Evolutionary conservation across 225 moss, liverwort and hornwort species (phyloP).

Genomic region (Pleurozium schreberi): DNA sequence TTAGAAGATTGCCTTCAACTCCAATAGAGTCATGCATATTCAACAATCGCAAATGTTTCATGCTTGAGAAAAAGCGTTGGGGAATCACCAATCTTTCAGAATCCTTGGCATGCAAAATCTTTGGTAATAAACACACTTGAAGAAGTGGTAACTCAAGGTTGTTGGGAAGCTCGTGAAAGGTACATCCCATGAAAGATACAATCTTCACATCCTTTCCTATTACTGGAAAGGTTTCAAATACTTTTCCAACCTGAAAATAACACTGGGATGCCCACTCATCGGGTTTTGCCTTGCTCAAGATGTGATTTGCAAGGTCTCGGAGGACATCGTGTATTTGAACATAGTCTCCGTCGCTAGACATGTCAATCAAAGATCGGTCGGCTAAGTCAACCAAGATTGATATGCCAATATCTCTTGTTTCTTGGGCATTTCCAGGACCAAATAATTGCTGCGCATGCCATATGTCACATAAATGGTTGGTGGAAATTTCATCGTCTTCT

Average conservation of each 20-base stretch:
- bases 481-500: neutral
- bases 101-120: neutral
- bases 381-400: neutral
- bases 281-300: fast-evolving
- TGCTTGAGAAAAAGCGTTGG: neutral
- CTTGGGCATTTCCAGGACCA: fast-evolving
- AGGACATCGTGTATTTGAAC: neutral
- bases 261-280: neutral
- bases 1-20: neutral
- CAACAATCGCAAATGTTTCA: neutral
- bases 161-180: neutral
- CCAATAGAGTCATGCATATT: fast-evolving
- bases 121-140: neutral
- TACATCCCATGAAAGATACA: neutral
- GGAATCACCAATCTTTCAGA: neutral
- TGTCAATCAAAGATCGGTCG: neutral
- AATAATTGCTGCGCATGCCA: neutral
- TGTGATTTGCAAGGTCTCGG: neutral
- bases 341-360: fast-evolving
- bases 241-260: neutral
- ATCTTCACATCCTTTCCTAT: neutral
- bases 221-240: neutral
- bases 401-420: neutral
- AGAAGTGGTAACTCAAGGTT: neutral
- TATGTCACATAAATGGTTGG: neutral